A percentile compares a stretch with the other conserved stretches of the same genome.
phyloP scores from a whole-genome alignment of 2,329 filamentous ascomycete genomes.

The Cercospora zeae-maydis region DNA sequence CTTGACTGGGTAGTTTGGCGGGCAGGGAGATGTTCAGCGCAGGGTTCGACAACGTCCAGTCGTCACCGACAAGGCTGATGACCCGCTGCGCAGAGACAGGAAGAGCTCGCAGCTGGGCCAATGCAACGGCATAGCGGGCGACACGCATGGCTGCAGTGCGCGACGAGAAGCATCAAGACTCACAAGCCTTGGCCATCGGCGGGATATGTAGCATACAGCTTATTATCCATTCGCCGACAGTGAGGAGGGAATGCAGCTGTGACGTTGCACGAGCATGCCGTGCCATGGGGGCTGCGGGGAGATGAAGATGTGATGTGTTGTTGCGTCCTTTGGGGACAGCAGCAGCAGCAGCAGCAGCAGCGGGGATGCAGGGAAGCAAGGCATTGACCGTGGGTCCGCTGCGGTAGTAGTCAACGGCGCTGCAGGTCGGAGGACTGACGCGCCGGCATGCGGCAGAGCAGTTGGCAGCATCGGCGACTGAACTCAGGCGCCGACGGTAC shows the following conservation, averaged over 20 bases:
- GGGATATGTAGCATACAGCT: background rate
- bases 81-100: slow-evolving; percentile 33
- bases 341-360: too few relatives aligned
- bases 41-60: slow-evolving; percentile 39
- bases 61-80: slow-evolving; percentile 41
- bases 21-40: slow-evolving; percentile 52
- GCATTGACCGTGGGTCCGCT: background rate
- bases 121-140: background rate
- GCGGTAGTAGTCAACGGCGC: background rate
- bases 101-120: background rate
- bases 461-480: background rate
- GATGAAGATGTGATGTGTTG: too few relatives aligned
- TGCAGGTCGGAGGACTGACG: background rate
- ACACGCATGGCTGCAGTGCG: background rate
- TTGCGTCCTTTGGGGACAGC: too few relatives aligned
- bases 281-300: background rate
- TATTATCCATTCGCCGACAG: background rate
- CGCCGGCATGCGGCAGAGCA: background rate
- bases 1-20: slow-evolving; percentile 56
- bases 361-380: too few relatives aligned
- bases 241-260: background rate
- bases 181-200: background rate
- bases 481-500: background rate
- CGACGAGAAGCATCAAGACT: background rate
- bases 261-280: background rate